Percentiles rank a stretch among this genome's conserved stretches.
Evolutionary conservation across 345 rosid species (phyloP).

Genomic region (Salix koriyanagi): DNA sequence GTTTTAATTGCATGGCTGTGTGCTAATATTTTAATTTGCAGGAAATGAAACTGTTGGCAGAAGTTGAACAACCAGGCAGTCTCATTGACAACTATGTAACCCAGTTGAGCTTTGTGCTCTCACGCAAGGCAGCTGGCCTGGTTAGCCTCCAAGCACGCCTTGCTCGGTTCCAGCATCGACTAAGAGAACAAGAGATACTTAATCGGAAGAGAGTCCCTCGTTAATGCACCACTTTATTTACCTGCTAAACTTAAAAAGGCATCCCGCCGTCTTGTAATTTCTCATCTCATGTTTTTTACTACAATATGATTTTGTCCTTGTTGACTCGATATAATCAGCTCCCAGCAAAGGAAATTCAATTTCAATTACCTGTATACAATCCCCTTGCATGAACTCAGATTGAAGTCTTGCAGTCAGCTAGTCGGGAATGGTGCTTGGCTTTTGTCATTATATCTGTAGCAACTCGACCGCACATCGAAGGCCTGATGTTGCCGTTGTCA

Average conservation of each 20-base stretch:
- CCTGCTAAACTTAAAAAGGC: slow-evolving; percentile 1
- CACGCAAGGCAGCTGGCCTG: slow-evolving; percentile 87
- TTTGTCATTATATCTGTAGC: slow-evolving; percentile 1
- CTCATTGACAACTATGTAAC: slow-evolving; percentile 86
- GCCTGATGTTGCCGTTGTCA: background rate
- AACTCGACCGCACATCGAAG: background rate
- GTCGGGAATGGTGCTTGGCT: background rate
- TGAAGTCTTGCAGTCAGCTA: slow-evolving; percentile 13
- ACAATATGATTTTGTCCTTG: background rate
- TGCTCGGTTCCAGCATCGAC: slow-evolving; percentile 92
- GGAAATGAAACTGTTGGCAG: slow-evolving; percentile 96
- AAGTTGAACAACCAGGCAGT: slow-evolving; percentile 95
- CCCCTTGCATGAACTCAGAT: background rate
- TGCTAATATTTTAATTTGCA: slow-evolving; percentile 10
- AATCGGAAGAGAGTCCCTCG: slow-evolving; percentile 84
- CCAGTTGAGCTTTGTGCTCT: slow-evolving; percentile 83
- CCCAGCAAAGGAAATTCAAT: background rate
- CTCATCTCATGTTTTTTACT: background rate
- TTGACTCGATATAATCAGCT: background rate
- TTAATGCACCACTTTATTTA: slow-evolving; percentile 10
- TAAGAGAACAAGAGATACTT: slow-evolving; percentile 88
- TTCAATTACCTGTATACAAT: background rate
- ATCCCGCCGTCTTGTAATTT: slow-evolving; percentile 22
- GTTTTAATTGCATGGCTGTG: background rate
- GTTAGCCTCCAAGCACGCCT: slow-evolving; percentile 83